Evolutionary conservation across 2,329 filamentous ascomycete genomes (phyloP).

Genomic region (Pseudogymnoascus sp.): DNA sequence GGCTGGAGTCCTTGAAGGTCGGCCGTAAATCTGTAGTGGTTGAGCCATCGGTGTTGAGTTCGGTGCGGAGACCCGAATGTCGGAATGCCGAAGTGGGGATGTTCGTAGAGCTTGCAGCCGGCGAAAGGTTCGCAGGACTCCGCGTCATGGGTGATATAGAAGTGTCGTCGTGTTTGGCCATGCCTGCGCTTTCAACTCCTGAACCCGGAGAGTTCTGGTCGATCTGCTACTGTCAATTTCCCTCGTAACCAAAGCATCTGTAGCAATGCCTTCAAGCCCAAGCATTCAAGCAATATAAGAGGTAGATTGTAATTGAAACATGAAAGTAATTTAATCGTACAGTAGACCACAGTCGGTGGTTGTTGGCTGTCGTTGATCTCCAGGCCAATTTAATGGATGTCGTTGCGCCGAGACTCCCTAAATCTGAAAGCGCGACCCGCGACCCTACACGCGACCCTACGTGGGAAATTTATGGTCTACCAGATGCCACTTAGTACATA

Average conservation of each 20-base stretch:
- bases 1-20: conserved; percentile 14
- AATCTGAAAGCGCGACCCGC: conserved; percentile 3
- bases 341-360: background rate
- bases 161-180: conserved; percentile 5
- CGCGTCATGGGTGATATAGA: conserved; percentile 28
- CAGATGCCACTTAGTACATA: background rate
- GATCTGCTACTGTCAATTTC: conserved; percentile 5
- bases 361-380: background rate
- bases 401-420: conserved; percentile 4
- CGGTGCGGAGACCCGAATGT: conserved; percentile 22
- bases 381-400: background rate
- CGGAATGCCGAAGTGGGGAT: conserved; percentile 18
- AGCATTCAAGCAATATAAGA: background rate
- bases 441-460: background rate
- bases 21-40: conserved; percentile 10
- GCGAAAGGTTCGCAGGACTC: conserved; percentile 24
- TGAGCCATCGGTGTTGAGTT: conserved; percentile 19
- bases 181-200: conserved; percentile 6
- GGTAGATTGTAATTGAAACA: conserved; percentile 3
- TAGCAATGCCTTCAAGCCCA: conserved; percentile 1
- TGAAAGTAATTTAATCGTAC: conserved; percentile 8
- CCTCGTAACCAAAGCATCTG: conserved; percentile 7
- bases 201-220: background rate
- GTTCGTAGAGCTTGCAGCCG: conserved; percentile 19
- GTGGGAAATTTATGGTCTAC: background rate